A percentile compares a stretch with the other conserved stretches of the same genome.
phyloP scores from a whole-genome alignment of 108 stramenopile genomes.

The Fragilaria radians region DNA sequence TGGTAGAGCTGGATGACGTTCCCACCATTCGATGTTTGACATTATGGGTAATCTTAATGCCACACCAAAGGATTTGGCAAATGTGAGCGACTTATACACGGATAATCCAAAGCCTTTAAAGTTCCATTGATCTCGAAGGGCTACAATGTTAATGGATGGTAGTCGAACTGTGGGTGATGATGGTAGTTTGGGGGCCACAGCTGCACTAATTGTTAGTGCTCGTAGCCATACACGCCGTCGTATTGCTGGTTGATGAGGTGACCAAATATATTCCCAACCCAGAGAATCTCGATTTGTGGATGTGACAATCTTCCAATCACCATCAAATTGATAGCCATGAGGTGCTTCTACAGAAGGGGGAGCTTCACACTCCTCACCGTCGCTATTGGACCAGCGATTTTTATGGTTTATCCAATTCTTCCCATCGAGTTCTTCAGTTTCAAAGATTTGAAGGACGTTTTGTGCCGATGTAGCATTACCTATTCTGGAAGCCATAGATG shows the following conservation, averaged over 20 bases:
- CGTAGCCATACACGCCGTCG: slow-evolving; percentile 67
- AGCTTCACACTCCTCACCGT: slow-evolving; percentile 14
- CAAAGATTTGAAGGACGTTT: slow-evolving; percentile 22
- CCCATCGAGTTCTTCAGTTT: slow-evolving; percentile 44
- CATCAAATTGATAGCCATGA: slow-evolving; percentile 35
- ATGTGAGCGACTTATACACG: slow-evolving; percentile 61
- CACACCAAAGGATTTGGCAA: slow-evolving; percentile 36
- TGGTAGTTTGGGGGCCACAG: neutral
- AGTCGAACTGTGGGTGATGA: no score
- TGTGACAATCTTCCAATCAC: slow-evolving; percentile 82
- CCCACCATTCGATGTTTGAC: slow-evolving; percentile 50
- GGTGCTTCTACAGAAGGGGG: slow-evolving; percentile 30
- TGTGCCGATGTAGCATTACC: neutral
- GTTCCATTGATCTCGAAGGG: slow-evolving; percentile 47
- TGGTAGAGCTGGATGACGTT: slow-evolving; percentile 49
- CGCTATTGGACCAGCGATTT: slow-evolving; percentile 20
- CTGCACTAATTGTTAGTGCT: slow-evolving; percentile 10
- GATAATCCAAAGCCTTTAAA: slow-evolving; percentile 70
- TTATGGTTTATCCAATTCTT: slow-evolving; percentile 23
- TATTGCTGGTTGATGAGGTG: slow-evolving; percentile 32
- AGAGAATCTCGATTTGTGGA: slow-evolving; percentile 37
- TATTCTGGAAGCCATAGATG: no score
- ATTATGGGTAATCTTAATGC: slow-evolving; percentile 57
- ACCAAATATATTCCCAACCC: slow-evolving; percentile 68
- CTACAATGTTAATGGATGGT: neutral